Percentiles rank a stretch among this genome's conserved stretches.
Conservation (phyloP, 192 early-diverging fungal species). For the Coemansia asiatica region DNA sequence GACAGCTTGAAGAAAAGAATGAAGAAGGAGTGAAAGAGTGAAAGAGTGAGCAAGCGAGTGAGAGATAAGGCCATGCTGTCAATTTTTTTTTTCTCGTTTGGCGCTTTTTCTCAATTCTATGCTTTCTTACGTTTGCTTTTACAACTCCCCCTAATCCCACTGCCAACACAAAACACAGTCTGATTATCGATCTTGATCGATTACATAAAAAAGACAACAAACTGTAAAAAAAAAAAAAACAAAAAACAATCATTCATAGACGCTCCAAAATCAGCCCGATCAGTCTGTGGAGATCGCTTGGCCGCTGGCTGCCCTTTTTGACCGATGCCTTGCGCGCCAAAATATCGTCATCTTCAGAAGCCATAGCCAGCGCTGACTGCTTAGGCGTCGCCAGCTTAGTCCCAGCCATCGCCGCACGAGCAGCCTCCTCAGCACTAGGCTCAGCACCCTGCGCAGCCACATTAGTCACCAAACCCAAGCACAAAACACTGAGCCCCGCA, state of each 20-base stretch:
- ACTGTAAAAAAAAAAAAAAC: not conserved
- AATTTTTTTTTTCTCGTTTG: not conserved
- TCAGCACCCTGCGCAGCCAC: slow-evolving; percentile 49
- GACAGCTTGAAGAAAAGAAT: too few relatives aligned
- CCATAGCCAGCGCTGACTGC: not conserved
- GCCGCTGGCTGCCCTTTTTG: slow-evolving; percentile 48
- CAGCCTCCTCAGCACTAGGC: slow-evolving; percentile 41
- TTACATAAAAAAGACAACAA: not conserved
- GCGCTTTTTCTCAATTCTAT: too few relatives aligned
- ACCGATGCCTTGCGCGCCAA: slow-evolving; percentile 33
- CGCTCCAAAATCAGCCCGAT: slow-evolving; percentile 33
- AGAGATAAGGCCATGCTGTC: not conserved
- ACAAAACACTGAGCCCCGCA: slow-evolving; percentile 76
- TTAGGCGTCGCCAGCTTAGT: slow-evolving; percentile 14
- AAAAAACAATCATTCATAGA: slow-evolving; percentile 7
- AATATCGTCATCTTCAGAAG: slow-evolving; percentile 34
- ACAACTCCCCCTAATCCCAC: too few relatives aligned
- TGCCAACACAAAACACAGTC: too few relatives aligned
- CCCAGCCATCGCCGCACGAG: slow-evolving; percentile 30
- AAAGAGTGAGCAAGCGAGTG: not conserved
- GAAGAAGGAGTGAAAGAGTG: not conserved
- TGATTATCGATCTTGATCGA: too few relatives aligned
- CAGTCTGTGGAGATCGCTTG: slow-evolving; percentile 37
- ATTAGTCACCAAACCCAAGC: slow-evolving; percentile 79
- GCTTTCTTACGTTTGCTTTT: too few relatives aligned